Evolutionary conservation across 1,284 basidiomycete species (phyloP), one percentile per base, ranked within the genome.

Genomic region (Leccinum griseonigrum): DNA sequence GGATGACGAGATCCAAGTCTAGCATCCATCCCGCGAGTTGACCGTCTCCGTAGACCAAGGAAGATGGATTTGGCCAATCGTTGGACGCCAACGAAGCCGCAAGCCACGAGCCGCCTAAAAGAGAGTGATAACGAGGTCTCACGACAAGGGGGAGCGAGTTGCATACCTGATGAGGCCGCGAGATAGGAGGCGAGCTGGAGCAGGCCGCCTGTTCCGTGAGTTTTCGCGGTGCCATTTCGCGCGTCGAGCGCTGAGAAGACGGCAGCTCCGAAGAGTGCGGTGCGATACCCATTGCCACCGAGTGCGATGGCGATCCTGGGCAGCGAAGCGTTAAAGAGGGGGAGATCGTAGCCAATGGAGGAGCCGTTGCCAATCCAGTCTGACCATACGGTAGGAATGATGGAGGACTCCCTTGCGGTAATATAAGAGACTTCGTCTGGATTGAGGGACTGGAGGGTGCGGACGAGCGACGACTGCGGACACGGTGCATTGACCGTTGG

Each of bases 31-130:
- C 86, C 16, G 74, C 69, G 3, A 83, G 73, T 9, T 67, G 63
- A 3, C 76, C 78, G 68, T 85, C 80, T 3, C 87, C 87, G 58
- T 79, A 79, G 3, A 87, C 83, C 59, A 89, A 71, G 32, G 85
- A 77, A 9, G 76, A 68, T 11, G 82, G 75, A 1, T 68, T 78
- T 1, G 85, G 86, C 75, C 82, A 86, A 64, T 87, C 77, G 64
- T 89, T 88, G 67, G 84, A 78, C 32, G 77, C 74, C 51, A 87
- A 66, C 0, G 85, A 87, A 2, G 83, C 82, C 0, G 81, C 81
- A 4, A 86, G 66, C 88, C 88, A 90, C 8, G 86, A 86, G 2
- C 88, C 88, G 32, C 86, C 87, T 88, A n/a, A 16, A 28, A 11
- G 62, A 32, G 32, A 4, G 38, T 14, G 58, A 56, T 56, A 18